Evolutionary conservation across 345 rosid genomes (phyloP), one percentile per base, ranked within the genome.

Genomic region (Streptanthus diversifolius): DNA sequence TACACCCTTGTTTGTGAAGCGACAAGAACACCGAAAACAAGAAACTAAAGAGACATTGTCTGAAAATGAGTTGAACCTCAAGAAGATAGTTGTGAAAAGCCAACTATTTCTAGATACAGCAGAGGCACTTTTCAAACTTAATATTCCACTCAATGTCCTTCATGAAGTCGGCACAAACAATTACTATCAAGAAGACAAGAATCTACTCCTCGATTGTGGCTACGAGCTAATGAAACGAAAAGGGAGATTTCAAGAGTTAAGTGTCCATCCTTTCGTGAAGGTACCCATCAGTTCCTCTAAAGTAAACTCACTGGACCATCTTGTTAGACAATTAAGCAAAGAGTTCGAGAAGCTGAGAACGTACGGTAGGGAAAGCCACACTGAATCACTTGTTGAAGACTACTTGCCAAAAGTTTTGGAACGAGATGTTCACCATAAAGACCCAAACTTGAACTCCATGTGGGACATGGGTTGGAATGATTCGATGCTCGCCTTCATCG

Each of bases 381-480:
- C 52, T 1, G 85, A 71, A 56, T 75, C 81, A 37, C 72, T 68
- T 8, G 80, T 77, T 2, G 90, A 90, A 79, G 87, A 86, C 52
- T 86, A 86, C 76, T 68, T 85, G 13, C 90, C 91, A 3, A 81
- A 69, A 68, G 85, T 90, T 84, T 80, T 91, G 29, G 93, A 85
- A 68, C 65, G 58, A 35, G 98, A 95, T 73, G 76, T 95, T 33
- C 14, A 82, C 30, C 39, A 73, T 63, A 76, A 76, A 60, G 85
- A 86, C 30, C 85, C 87, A 13, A 92, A 84, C 73, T 29, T 89
- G 61, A 88, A 88, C 76, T 90, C 89, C 40, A 90, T 88, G 93
- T 91, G 99, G 97, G 98, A 95, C 47, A 75, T 78, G 66, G 92
- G 92, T 13, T 91, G 99, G 99, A 78, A 84, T 7, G 74, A 69